These are phyloP conservation scores for Myotisia sp. DNA, from an alignment of 2,329 filamentous ascomycete genomes.

Conservation along the genomic window DNA sequence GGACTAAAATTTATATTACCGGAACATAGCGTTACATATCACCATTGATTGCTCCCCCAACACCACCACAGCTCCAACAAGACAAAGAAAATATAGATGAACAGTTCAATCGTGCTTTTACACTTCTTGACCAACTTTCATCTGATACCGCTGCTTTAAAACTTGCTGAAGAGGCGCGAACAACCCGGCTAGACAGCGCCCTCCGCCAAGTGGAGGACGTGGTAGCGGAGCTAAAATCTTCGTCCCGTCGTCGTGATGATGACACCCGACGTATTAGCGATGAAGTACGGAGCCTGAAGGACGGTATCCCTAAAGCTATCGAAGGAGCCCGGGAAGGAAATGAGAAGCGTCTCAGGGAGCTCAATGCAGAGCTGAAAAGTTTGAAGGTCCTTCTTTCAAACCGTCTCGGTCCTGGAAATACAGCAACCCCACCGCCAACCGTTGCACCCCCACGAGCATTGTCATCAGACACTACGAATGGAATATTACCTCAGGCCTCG, in stretches of 20 bases:
- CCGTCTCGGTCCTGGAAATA: conserved; percentile 34
- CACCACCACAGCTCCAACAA: conserved; percentile 80
- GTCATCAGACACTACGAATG: conserved; percentile 17
- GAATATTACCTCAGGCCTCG: conserved; percentile 15
- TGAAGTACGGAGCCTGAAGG: conserved; percentile 69
- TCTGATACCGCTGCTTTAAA: conserved; percentile 85
- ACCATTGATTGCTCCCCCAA: conserved; percentile 83
- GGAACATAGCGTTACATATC: conserved; percentile 63
- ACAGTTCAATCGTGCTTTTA: conserved; percentile 83
- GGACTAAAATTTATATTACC: too few species aligned
- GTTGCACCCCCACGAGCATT: conserved; percentile 16
- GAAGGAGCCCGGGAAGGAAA: conserved; percentile 74
- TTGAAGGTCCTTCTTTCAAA: conserved; percentile 73
- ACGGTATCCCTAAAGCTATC: conserved; percentile 75
- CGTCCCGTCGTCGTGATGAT: conserved; percentile 68
- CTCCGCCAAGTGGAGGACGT: conserved; percentile 74
- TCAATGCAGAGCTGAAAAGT: conserved; percentile 77
- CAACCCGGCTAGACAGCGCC: conserved; percentile 66
- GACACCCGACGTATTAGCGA: conserved; percentile 75
- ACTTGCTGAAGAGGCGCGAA: conserved; percentile 68
- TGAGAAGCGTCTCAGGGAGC: conserved; percentile 66
- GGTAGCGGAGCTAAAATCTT: conserved; percentile 64
- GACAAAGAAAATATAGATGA: conserved; percentile 89
- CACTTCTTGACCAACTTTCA: conserved; percentile 77
- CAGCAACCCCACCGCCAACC: conserved; percentile 15